Conservation (phyloP, 352 stramenopile genomes). For the Globisporangium echinulatum region DNA sequence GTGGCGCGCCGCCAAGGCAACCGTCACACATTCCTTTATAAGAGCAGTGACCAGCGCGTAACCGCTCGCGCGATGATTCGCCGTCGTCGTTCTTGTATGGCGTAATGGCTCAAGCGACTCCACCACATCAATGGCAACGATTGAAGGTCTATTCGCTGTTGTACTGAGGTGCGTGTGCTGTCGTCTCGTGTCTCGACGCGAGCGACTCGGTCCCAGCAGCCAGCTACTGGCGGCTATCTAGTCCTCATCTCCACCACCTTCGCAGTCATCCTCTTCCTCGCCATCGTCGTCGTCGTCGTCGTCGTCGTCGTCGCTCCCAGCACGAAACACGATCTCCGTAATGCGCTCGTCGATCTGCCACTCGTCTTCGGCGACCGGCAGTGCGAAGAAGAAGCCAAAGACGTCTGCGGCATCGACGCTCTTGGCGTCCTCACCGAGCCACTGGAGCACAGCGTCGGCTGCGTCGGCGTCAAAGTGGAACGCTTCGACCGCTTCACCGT, state of each 20-base stretch:
- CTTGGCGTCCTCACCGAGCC: conserved; percentile 30
- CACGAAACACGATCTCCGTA: conserved; percentile 64
- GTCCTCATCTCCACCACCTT: conserved; percentile 23
- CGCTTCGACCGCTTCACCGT: conserved; percentile 42
- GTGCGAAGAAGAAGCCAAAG: conserved; percentile 60
- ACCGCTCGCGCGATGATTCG: background rate
- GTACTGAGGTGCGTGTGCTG: no score
- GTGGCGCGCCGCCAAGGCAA: no score
- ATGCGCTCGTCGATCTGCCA: conserved; percentile 75
- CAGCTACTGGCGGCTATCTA: background rate
- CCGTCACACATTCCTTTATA: no score
- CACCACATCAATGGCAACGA: no score
- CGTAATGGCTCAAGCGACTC: no score
- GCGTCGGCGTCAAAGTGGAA: conserved; percentile 60
- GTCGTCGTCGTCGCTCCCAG: conserved; percentile 24
- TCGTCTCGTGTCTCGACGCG: no score
- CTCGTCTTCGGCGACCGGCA: conserved; percentile 69
- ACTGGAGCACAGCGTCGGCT: conserved; percentile 37
- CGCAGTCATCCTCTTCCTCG: conserved; percentile 14
- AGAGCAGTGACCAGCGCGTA: background rate
- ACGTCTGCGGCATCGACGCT: conserved; percentile 50
- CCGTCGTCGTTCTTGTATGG: background rate
- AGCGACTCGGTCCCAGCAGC: background rate
- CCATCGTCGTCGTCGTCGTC: conserved; percentile 14
- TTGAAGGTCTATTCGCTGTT: no score